Evolutionary conservation across 2,329 filamentous ascomycete species (phyloP).

Genomic region (Colletotrichum tropicale): DNA sequence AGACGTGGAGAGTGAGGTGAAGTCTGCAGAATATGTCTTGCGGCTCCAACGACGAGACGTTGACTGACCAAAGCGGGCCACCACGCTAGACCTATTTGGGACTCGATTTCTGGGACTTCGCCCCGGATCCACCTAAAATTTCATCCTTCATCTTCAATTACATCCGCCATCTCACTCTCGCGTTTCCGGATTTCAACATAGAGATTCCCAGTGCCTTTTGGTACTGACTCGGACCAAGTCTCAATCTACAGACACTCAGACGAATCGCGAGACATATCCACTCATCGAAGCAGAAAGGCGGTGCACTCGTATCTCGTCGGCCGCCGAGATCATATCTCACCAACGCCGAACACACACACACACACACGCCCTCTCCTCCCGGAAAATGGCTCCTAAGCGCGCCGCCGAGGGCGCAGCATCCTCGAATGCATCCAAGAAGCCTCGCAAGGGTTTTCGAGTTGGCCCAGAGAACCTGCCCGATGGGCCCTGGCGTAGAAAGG

Average conservation of each 20-base stretch:
- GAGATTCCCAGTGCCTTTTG: background rate
- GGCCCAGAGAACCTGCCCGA: constrained; percentile 92
- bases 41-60: background rate
- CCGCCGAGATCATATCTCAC: background rate
- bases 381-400: constrained; percentile 63
- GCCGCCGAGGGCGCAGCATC: constrained; percentile 43
- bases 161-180: background rate
- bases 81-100: background rate
- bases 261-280: background rate
- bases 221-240: background rate
- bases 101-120: background rate
- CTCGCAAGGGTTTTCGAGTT: constrained; percentile 78
- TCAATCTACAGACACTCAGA: background rate
- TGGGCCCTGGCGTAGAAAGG: constrained; percentile 83
- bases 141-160: constrained; percentile 5
- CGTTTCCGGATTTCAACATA: background rate
- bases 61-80: background rate
- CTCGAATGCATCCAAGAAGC: constrained; percentile 49
- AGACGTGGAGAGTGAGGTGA: background rate
- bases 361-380: background rate
- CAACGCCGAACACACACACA: background rate
- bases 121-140: constrained; percentile 16
- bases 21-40: background rate
- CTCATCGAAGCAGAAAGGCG: background rate
- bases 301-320: background rate